Conservation (phyloP, 441 rosid genomes). For the Pelargonium cotyledonis region DNA sequence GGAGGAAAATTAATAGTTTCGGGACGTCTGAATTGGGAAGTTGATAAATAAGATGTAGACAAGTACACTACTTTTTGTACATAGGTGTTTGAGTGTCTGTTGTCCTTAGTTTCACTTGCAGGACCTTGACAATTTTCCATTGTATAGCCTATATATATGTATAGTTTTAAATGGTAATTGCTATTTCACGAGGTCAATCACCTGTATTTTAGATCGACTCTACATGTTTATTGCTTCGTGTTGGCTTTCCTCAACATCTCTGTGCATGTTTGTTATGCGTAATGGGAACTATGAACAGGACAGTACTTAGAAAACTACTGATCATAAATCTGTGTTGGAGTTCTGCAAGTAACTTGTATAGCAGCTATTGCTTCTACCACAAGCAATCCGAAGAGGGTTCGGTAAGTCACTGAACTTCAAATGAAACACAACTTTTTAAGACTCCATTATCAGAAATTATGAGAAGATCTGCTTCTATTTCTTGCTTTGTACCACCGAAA, state of each 20-base stretch:
- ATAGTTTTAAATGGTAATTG: conserved; percentile 7
- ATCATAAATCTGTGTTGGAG: not conserved
- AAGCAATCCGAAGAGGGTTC: conserved; percentile 4
- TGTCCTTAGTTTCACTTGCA: not conserved
- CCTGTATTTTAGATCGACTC: no score
- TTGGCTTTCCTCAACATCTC: no score
- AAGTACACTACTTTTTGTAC: conserved; percentile 14
- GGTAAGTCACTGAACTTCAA: no score
- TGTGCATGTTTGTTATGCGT: conserved; percentile 6
- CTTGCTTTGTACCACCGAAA: no score
- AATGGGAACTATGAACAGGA: no score
- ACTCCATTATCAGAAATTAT: no score
- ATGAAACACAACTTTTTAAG: no score
- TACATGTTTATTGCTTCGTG: no score
- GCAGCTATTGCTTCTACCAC: not conserved
- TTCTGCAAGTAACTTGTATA: conserved; percentile 4
- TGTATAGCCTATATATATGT: conserved; percentile 20
- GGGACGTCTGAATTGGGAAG: conserved; percentile 14
- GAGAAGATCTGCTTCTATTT: no score
- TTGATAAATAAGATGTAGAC: conserved; percentile 3
- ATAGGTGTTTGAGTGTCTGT: conserved; percentile 19
- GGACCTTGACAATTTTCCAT: conserved; percentile 4
- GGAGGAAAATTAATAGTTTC: conserved; percentile 30
- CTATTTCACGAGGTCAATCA: no score
- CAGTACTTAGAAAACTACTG: no score